These are phyloP conservation scores for Saccharomyces kudriavzevii DNA, from an alignment of 805 yeast species.

Conservation along the genomic window DNA sequence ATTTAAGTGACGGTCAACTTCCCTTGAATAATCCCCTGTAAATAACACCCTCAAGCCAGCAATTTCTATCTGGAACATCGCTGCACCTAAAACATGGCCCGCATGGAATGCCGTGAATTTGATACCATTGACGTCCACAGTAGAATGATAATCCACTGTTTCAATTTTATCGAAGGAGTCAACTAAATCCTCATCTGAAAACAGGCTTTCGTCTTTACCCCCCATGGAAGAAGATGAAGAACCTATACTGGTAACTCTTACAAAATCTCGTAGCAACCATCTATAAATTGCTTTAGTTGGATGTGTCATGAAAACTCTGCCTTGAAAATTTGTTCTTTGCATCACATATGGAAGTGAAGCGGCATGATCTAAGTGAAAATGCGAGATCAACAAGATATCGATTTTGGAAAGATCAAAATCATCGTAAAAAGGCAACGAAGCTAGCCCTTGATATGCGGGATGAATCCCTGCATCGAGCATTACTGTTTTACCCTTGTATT, in stretches of 20 bases:
- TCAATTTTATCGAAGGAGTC: constrained; percentile 85
- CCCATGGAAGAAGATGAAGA: constrained; percentile 30
- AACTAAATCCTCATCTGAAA: constrained; percentile 83
- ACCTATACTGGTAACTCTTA: constrained; percentile 67
- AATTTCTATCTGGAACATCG: constrained; percentile 92
- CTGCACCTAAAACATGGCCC: constrained; percentile 99
- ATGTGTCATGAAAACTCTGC: constrained; percentile 97
- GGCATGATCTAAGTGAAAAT: constrained; percentile 96
- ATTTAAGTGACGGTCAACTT: constrained; percentile 88
- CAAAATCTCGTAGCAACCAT: constrained; percentile 92
- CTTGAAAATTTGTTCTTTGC: constrained; percentile 92
- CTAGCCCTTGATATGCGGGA: constrained; percentile 86
- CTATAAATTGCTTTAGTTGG: constrained; percentile 97
- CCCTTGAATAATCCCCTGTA: constrained; percentile 96
- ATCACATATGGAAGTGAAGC: constrained; percentile 96
- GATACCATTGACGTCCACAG: constrained; percentile 88
- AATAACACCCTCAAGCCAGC: constrained; percentile 84
- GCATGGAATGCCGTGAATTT: constrained; percentile 97
- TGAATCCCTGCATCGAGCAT: constrained; percentile 98
- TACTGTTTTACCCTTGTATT: constrained; percentile 86
- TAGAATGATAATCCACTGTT: constrained; percentile 91
- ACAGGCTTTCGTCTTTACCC: constrained; percentile 44
- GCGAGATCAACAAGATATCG: constrained; percentile 81
- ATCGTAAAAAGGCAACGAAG: constrained; percentile 90
- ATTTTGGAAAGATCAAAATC: constrained; percentile 85